phyloP scores from a whole-genome alignment of 345 rosid genomes.

The Gossypium herbaceum region DNA sequence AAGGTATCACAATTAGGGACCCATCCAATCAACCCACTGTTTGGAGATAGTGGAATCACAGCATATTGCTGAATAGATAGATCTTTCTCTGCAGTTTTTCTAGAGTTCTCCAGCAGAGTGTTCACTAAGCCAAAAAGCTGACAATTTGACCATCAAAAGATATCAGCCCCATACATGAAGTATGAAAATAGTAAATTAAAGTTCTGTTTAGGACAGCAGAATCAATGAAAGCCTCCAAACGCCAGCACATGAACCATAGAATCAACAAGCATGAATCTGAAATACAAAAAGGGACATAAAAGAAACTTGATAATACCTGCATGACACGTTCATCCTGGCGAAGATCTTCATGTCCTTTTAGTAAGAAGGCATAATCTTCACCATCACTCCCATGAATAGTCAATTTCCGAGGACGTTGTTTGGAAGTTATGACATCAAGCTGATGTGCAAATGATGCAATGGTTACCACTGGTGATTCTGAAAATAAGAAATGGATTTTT shows the following conservation, averaged over 20 bases:
- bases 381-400: constrained; percentile 96
- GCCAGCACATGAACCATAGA: background rate
- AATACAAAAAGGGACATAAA: constrained; percentile 12
- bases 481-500: constrained; percentile 6
- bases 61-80: constrained; percentile 77
- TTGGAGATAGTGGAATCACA: constrained; percentile 93
- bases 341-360: constrained; percentile 97
- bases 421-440: constrained; percentile 86
- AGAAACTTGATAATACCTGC: constrained; percentile 60
- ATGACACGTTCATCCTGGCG: constrained; percentile 99
- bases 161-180: background rate
- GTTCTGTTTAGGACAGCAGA: background rate
- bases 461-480: constrained; percentile 87
- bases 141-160: background rate
- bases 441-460: constrained; percentile 88
- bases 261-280: background rate
- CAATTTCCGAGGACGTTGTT: constrained; percentile 92
- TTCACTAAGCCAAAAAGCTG: constrained; percentile 42
- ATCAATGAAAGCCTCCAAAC: constrained; percentile 26
- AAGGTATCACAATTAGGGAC: constrained; percentile 96
- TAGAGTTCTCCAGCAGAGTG: constrained; percentile 80
- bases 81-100: constrained; percentile 89
- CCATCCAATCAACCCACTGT: constrained; percentile 96
- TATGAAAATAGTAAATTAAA: background rate
- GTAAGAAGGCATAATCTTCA: constrained; percentile 81